Conservation (phyloP, 2,329 filamentous ascomycete species). For the Ascochyta pisi region DNA sequence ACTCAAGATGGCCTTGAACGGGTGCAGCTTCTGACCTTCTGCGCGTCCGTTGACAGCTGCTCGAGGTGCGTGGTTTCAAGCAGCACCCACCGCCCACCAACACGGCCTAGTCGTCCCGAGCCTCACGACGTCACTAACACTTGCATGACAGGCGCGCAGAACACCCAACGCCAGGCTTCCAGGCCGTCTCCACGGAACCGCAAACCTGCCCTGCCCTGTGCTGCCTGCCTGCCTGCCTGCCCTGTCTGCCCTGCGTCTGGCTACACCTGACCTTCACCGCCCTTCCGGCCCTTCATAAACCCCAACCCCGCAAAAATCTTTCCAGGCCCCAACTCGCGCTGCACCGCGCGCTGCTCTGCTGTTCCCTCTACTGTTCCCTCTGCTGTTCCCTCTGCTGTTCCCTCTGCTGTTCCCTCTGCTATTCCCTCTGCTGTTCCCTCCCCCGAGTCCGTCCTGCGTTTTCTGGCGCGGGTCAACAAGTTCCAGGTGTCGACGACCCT, state of each 20-base stretch:
- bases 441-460: neutral
- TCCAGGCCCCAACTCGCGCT: neutral
- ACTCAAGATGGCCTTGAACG: neutral
- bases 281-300: conserved; percentile 8
- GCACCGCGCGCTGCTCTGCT: neutral
- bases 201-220: no score
- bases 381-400: neutral
- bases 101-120: conserved; percentile 2
- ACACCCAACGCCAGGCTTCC: neutral
- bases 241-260: conserved; percentile 9
- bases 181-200: no score
- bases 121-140: conserved; percentile 12
- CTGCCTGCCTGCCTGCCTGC: neutral
- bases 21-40: conserved; percentile 14
- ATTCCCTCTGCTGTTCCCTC: neutral
- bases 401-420: no score
- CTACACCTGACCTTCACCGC: conserved; percentile 14
- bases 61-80: neutral
- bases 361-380: neutral
- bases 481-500: conserved; percentile 1
- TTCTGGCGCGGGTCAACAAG: neutral
- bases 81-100: conserved; percentile 5
- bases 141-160: neutral
- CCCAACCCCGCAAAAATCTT: conserved; percentile 2
- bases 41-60: conserved; percentile 6